phyloP scores from a whole-genome alignment of 2,329 filamentous ascomycete species.

The Myriosclerotinia scirpicola region DNA sequence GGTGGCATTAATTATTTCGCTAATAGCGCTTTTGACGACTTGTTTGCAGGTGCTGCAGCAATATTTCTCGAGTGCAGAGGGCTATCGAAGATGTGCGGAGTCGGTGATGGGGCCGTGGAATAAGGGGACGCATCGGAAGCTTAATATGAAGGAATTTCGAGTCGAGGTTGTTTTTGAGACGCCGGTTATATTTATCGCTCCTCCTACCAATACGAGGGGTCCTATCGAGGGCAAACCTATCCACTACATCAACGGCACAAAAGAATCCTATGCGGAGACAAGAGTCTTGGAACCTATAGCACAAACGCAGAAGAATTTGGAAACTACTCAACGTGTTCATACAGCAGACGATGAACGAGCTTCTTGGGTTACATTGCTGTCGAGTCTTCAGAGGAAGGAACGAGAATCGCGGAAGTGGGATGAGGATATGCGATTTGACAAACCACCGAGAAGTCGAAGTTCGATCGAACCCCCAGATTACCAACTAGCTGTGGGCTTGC shows the following conservation, averaged over 20 bases:
- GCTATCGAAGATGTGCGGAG: conserved; percentile 35
- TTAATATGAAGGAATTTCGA: conserved; percentile 41
- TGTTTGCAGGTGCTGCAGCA: conserved; percentile 42
- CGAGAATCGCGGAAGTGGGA: conserved; percentile 49
- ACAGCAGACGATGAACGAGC: conserved; percentile 58
- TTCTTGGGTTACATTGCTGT: conserved; percentile 55
- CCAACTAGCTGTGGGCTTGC: conserved; percentile 36
- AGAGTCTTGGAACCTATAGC: conserved; percentile 25
- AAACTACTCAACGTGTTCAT: conserved; percentile 43
- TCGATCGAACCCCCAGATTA: conserved; percentile 27
- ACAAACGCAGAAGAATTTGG: conserved; percentile 21
- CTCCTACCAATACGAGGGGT: conserved; percentile 35
- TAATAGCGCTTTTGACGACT: conserved; percentile 41
- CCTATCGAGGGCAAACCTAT: conserved; percentile 34
- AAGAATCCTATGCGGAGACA: conserved; percentile 33
- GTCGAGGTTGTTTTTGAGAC: conserved; percentile 44
- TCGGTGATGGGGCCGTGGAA: conserved; percentile 42
- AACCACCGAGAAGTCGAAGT: conserved; percentile 22
- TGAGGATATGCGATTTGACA: not conserved
- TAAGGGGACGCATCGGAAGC: conserved; percentile 37
- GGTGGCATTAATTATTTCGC: conserved; percentile 41
- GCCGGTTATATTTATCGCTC: conserved; percentile 40
- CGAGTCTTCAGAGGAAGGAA: conserved; percentile 53
- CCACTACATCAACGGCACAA: conserved; percentile 35
- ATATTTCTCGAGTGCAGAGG: conserved; percentile 44